A percentile compares a stretch with the other conserved stretches of the same genome.
Conservation (phyloP, 176 grass and related monocot species). For the Juncus effusus region DNA sequence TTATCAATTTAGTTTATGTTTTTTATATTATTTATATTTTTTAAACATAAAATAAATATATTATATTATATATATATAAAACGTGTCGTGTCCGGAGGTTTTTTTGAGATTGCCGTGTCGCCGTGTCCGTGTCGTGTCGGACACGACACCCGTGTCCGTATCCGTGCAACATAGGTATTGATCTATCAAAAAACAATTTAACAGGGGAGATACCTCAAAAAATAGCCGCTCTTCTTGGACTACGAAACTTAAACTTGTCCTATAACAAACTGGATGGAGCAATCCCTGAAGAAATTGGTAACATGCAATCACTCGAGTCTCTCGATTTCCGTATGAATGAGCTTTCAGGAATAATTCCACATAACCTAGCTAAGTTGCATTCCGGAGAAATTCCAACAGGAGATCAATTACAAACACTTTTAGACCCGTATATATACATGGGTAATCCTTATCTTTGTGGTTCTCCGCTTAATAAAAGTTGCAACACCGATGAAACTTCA, state of each 20-base stretch:
- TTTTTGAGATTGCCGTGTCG: too few species aligned
- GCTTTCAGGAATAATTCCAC: constrained; percentile 33
- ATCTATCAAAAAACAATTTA: constrained; percentile 33
- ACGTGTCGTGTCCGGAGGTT: too few species aligned
- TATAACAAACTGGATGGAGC: constrained; percentile 11
- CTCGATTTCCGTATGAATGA: constrained; percentile 44
- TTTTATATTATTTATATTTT: too few species aligned
- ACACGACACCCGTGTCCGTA: too few species aligned
- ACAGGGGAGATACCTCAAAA: constrained; percentile 27
- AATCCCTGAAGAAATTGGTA: constrained; percentile 30
- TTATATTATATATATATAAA: too few species aligned
- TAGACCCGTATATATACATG: constrained; percentile 16
- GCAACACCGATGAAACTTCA: constrained; percentile 2
- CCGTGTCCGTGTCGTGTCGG: too few species aligned
- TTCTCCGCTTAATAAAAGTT: constrained; percentile 15
- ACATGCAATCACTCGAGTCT: constrained; percentile 24
- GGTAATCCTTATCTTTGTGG: constrained; percentile 34
- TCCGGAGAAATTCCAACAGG: constrained; percentile 43
- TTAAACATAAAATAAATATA: too few species aligned
- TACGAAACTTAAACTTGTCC: constrained; percentile 35
- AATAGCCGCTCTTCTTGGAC: constrained; percentile 19
- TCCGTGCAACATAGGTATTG: too few species aligned
- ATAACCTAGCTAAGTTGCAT: constrained; percentile 26
- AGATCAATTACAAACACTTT: constrained; percentile 27
- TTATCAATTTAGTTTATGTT: too few species aligned